Evolutionary conservation across 2,329 filamentous ascomycete species (phyloP), one percentile per base, ranked within the genome.

Genomic region (Paecilomyces sp.): DNA sequence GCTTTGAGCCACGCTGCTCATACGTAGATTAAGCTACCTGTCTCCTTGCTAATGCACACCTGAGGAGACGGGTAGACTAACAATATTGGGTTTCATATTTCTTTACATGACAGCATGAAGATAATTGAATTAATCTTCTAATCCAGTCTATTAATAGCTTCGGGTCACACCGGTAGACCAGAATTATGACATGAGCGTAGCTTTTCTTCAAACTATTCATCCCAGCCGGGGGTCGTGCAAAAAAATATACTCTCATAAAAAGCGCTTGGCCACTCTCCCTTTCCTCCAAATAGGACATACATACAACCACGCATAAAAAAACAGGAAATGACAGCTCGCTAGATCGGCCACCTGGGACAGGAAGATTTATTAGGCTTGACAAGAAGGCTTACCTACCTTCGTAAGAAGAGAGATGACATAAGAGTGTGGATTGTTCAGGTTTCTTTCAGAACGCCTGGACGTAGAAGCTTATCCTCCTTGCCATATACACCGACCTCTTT

Each of bases 401-500:
- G 18, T 33, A 52, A 28, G 15, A 28, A 33, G 22, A 31, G 41
- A 22, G 30, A 36, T 28, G 47, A 24, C 24, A n/a, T 47, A 47
- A n/a, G n/a, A n/a, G 41, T 47, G 41, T 47, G n/a, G n/a, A 9
- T 31, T 31, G 36, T n/a, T 61, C 34, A 64, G 28, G 54, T 66
- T 34, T 70, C 70, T 58, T 68, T 76, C 65, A 74, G 66, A 18
- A 67, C 64, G 31, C 74, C 76, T 24, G 76, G 76, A 15, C 75
- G 70, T 56, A 79, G 61, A 59, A 78, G 62, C 58, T 72, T 70
- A 60, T 78, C 76, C 57, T 74, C 72, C 60, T 77, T 78, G 3
- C 73, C 74, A 59, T 76, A 78, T 28, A 77, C 70, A 57, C 75
- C 70, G 18, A 77, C 75, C 47, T 76, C 73, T 63, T 77, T 77